Conservation (phyloP, 805 yeast genomes). For the Sungouiozyma intestinalis region DNA sequence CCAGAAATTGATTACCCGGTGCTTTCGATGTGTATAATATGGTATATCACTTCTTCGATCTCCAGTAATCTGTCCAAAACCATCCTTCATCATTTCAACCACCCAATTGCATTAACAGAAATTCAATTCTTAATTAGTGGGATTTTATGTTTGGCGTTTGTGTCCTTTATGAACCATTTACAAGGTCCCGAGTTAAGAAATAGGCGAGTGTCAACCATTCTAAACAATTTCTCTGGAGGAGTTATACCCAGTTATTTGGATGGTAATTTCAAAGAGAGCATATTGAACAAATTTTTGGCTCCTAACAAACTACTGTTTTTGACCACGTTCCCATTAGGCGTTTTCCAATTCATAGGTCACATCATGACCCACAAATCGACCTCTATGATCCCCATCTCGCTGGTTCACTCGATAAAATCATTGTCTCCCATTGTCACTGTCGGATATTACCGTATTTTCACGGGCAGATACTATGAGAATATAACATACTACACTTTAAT, state of each 20-base stretch:
- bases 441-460: slow-evolving; percentile 55
- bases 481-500: slow-evolving; percentile 69
- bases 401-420: slow-evolving; percentile 91
- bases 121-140: slow-evolving; percentile 73
- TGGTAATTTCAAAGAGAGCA: slow-evolving; percentile 23
- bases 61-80: slow-evolving; percentile 75
- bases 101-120: slow-evolving; percentile 85
- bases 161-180: slow-evolving; percentile 32
- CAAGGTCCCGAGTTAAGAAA: slow-evolving; percentile 32
- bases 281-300: slow-evolving; percentile 34
- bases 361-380: slow-evolving; percentile 89
- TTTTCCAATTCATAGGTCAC: slow-evolving; percentile 88
- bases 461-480: slow-evolving; percentile 44
- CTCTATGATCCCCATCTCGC: slow-evolving; percentile 80
- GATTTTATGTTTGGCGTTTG: slow-evolving; percentile 40
- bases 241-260: slow-evolving; percentile 26
- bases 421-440: slow-evolving; percentile 86
- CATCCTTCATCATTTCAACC: slow-evolving; percentile 56
- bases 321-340: slow-evolving; percentile 88
- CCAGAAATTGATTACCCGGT: slow-evolving; percentile 35
- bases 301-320: slow-evolving; percentile 45
- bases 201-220: slow-evolving; percentile 8
- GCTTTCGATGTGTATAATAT: slow-evolving; percentile 49
- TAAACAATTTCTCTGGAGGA: slow-evolving; percentile 26
- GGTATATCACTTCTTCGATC: slow-evolving; percentile 77